Evolutionary conservation across 345 rosid species (phyloP).

Genomic region (Ceriops tagal): DNA sequence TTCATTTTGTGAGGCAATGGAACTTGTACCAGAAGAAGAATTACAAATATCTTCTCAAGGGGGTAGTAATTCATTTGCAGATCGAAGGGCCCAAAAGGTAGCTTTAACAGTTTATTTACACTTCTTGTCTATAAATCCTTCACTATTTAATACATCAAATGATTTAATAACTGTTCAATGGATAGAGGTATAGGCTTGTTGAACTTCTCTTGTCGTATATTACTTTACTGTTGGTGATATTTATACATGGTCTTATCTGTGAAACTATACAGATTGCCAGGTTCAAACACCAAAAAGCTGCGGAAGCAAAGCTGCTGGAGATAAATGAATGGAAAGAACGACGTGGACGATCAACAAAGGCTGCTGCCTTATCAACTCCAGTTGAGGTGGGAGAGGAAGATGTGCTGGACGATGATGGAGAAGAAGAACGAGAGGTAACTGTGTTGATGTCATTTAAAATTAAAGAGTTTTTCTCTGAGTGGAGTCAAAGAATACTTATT

Average conservation of each 20-base stretch:
- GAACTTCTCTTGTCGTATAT: neutral
- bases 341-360: slow-evolving; percentile 70
- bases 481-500: neutral
- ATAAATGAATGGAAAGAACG: slow-evolving; percentile 86
- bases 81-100: slow-evolving; percentile 87
- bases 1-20: slow-evolving; percentile 86
- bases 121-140: no score
- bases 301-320: slow-evolving; percentile 76
- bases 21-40: slow-evolving; percentile 72
- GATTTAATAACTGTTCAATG: no score
- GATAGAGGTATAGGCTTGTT: neutral
- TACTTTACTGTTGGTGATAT: neutral
- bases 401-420: slow-evolving; percentile 77
- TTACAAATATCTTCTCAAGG: slow-evolving; percentile 47
- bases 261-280: slow-evolving; percentile 60
- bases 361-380: slow-evolving; percentile 73
- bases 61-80: slow-evolving; percentile 49
- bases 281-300: slow-evolving; percentile 77
- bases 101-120: neutral
- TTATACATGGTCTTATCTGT: neutral
- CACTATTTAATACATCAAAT: no score
- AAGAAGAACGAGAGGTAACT: slow-evolving; percentile 90
- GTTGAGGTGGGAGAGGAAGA: slow-evolving; percentile 87
- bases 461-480: neutral
- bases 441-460: neutral